Evolutionary conservation across 2,329 filamentous ascomycete species (phyloP).

Genomic region (Fusarium verticillioides): DNA sequence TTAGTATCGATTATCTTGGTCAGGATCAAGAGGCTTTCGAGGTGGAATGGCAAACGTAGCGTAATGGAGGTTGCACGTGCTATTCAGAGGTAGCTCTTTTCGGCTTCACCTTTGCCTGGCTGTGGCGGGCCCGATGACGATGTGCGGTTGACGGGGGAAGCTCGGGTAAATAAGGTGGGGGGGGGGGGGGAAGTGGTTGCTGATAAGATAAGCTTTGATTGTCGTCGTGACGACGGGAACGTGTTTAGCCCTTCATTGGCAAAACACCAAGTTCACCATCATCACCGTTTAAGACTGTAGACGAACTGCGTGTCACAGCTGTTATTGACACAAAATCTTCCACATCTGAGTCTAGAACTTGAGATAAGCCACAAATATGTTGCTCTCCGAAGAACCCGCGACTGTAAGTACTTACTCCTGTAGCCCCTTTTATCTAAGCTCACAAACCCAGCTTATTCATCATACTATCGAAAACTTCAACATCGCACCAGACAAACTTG

Average conservation of each 20-base stretch:
- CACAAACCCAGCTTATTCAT: slow-evolving; percentile 76
- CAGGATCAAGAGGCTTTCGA: not conserved
- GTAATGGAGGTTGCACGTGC: slow-evolving; percentile 19
- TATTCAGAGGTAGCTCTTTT: slow-evolving; percentile 30
- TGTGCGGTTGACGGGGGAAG: slow-evolving; percentile 32
- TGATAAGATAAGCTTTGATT: slow-evolving; percentile 26
- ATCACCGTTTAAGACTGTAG: not conserved
- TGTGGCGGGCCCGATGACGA: slow-evolving; percentile 45
- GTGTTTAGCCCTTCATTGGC: slow-evolving; percentile 1
- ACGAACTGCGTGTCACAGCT: not conserved
- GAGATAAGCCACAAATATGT: slow-evolving; percentile 69
- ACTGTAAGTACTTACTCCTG: slow-evolving; percentile 66
- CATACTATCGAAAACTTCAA: slow-evolving; percentile 97
- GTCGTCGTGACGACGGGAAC: slow-evolving; percentile 48
- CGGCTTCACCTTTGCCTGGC: slow-evolving; percentile 25
- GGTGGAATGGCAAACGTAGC: not conserved
- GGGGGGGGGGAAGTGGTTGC: not conserved
- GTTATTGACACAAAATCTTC: not conserved
- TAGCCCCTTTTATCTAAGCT: slow-evolving; percentile 1
- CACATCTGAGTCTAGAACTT: not conserved
- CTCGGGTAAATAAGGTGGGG: slow-evolving; percentile 24
- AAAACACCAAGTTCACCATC: slow-evolving; percentile 21
- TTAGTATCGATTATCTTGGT: not conserved
- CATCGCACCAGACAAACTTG: slow-evolving; percentile 86
- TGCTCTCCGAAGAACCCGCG: slow-evolving; percentile 93